phyloP scores from a whole-genome alignment of 1,284 basidiomycete species.

The Trametes hirsuta region DNA sequence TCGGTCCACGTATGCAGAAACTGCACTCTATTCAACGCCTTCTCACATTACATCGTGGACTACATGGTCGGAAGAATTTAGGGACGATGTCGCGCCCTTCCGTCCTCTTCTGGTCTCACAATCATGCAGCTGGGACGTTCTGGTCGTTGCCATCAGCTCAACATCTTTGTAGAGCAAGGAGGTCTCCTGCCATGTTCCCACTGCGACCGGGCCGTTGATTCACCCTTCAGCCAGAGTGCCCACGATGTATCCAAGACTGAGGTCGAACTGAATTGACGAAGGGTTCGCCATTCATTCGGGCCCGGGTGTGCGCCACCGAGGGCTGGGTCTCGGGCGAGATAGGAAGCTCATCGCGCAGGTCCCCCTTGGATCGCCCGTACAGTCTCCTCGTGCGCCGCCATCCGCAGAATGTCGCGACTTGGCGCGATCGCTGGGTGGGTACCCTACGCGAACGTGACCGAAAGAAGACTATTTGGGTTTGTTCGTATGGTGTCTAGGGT shows the following conservation, averaged over 20 bases:
- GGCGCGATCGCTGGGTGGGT: conserved; percentile 12
- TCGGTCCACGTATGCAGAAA: neutral
- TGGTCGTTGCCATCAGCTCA: neutral
- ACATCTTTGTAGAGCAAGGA: neutral
- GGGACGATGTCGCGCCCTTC: neutral
- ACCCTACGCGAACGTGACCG: conserved; percentile 19
- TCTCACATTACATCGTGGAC: neutral
- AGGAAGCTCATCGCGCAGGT: conserved; percentile 13
- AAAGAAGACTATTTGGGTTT: conserved; percentile 5
- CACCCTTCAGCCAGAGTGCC: conserved; percentile 3
- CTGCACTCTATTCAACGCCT: neutral
- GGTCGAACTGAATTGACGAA: conserved; percentile 17
- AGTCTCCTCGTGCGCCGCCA: neutral
- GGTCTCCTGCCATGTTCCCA: conserved; percentile 13
- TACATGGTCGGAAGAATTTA: neutral
- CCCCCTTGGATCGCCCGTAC: conserved; percentile 3
- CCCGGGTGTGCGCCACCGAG: conserved; percentile 8
- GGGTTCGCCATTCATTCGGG: neutral
- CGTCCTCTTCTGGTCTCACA: conserved; percentile 4
- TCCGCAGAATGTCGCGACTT: conserved; percentile 10
- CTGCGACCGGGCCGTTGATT: conserved; percentile 17
- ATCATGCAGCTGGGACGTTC: neutral
- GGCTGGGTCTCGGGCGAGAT: conserved; percentile 20
- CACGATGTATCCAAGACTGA: conserved; percentile 3
- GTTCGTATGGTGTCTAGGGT: conserved; percentile 11